phyloP scores from a whole-genome alignment of 1,284 basidiomycete genomes.

The Exobasidium rhododendri region DNA sequence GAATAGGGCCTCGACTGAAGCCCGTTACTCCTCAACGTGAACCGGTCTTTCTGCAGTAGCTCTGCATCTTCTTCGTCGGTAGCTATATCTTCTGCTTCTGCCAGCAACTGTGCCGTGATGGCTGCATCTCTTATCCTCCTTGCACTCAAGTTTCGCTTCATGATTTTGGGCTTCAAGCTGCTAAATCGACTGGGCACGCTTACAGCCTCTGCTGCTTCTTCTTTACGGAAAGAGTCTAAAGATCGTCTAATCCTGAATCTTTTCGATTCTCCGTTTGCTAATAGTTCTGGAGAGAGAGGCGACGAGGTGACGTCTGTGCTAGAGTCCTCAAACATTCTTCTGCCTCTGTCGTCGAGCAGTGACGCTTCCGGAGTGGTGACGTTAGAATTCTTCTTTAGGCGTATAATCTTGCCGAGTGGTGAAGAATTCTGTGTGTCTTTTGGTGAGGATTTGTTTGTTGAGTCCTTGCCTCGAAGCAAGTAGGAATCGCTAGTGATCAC shows the following conservation, averaged over 20 bases:
- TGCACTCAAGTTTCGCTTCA: background rate
- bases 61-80: background rate
- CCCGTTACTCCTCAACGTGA: background rate
- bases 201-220: slow-evolving; percentile 6
- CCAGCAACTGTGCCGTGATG: slow-evolving; percentile 1
- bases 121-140: slow-evolving; percentile 3
- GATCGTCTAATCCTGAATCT: background rate
- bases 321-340: background rate
- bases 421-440: too few species aligned
- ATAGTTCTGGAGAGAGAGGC: background rate
- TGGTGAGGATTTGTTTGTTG: background rate
- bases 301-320: background rate
- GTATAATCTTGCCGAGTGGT: too few species aligned
- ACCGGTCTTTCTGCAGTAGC: background rate
- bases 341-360: background rate
- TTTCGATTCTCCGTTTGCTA: background rate
- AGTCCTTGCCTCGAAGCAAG: background rate
- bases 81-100: background rate
- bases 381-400: too few species aligned
- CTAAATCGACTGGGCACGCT: slow-evolving; percentile 7
- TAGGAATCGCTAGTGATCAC: background rate
- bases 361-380: too few species aligned
- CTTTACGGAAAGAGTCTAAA: background rate
- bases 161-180: slow-evolving; percentile 4
- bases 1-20: too few species aligned